Base-by-base conservation (phyloP, 768 basidiomycete species). In the Coprinellus micaceus region DNA sequence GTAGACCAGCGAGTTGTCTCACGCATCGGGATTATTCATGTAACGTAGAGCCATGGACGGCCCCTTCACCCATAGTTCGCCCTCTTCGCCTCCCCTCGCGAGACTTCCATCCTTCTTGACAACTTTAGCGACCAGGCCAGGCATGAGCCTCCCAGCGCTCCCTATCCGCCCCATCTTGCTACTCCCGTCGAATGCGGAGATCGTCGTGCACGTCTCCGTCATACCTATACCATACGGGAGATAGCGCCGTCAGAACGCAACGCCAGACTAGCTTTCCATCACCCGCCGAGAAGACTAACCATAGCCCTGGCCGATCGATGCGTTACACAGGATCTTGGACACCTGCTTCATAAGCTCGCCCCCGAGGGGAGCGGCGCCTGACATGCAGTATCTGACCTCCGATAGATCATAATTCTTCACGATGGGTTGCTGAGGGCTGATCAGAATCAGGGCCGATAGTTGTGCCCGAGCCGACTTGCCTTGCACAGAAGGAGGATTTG, bases 401-500 rank as follows among this genome's bases (percentile, higher is more conserved):
- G 70, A 73, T 7, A 88, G 73, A 60, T 84, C 77, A 45, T 77
- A 75, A 4, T 78, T 68, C 62, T 75, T 77, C 52, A 71, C 70
- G 3, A 71, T 74, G n/a, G 81, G 82, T 62, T 84, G 79, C 82
- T 85, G 46, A 13, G 26, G 30, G 13, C 30, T 45, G 39, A 54
- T 56, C 15, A 46, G 29, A 36, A 57, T 61, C 46, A 15, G 4
- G 2, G 17, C n/a, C n/a, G n/a, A n/a, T n/a, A 30, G 15, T 13
- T 28, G 24, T 17, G 33, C 0, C n/a, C n/a, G 40, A 53, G 12
- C 39, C 22, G 33, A 53, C 60, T 47, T 61, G 82, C 85, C 74
- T 88, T 88, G 75, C 82, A 83, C n/a, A 88, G 67, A 15, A 86
- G 70, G 10, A 88, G 80, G 5, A 84, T 76, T 54, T 86, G 83